phyloP scores from a whole-genome alignment of 345 rosid genomes.

The Citrus cavaleriei region DNA sequence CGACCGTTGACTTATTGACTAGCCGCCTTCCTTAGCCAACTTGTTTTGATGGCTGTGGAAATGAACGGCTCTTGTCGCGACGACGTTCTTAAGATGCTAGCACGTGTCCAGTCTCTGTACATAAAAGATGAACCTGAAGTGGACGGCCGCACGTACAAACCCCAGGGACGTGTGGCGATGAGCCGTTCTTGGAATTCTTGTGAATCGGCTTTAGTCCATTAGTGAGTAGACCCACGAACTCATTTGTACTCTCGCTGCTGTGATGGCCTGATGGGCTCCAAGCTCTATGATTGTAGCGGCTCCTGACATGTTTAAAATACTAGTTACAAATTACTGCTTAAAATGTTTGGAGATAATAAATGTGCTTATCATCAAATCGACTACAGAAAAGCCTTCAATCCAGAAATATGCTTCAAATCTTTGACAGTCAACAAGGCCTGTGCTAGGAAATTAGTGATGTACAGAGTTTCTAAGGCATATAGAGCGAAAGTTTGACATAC shows the following conservation, averaged over 20 bases:
- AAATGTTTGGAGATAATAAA: background rate
- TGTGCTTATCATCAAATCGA: no score
- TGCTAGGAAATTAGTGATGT: no score
- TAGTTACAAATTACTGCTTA: background rate
- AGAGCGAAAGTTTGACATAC: no score
- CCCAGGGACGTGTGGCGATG: background rate
- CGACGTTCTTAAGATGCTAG: background rate
- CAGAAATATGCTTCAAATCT: no score
- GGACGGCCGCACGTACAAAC: background rate
- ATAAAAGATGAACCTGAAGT: background rate
- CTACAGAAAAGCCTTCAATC: no score
- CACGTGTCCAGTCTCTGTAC: constrained; percentile 15
- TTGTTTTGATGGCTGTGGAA: no score
- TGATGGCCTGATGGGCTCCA: background rate
- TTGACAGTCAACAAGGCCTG: no score
- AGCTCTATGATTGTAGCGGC: background rate
- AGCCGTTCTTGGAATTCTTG: background rate
- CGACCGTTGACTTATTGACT: constrained; percentile 25
- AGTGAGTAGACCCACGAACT: background rate
- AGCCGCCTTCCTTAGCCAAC: background rate
- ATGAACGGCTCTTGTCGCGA: no score
- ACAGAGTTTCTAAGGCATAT: no score
- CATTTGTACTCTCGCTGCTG: no score
- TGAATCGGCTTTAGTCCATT: constrained; percentile 9
- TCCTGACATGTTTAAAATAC: background rate